Base-by-base conservation (phyloP, 805 yeast genomes). In the Sungouiella blattae region DNA sequence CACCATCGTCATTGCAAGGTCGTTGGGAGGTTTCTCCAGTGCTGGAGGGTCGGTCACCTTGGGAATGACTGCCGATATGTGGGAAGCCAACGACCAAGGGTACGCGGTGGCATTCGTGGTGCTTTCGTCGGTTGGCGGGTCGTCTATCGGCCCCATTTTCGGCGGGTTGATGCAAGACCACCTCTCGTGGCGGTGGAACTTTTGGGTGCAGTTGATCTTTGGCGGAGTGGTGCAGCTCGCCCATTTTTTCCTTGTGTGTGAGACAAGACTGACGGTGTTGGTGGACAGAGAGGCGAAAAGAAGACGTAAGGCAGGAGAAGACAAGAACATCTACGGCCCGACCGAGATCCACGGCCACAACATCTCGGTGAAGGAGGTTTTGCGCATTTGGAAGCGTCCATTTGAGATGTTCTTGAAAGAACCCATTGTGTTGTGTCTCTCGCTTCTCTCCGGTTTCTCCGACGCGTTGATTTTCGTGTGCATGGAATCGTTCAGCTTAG, bases 401-500 rank as follows among this genome's bases (percentile, higher is more conserved):
- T 64, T 64, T 41, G 58, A 52, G 25, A 63, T 64, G 68, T 64
- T 62, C 31, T 28, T 56, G 16, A 51, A 40, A 6, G 70, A 64
- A 37, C 70, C 70, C 11, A 64, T 64, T 36, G 69, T 64, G 21
- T 47, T 63, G 26, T 63, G 61, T 24, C 54, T 64, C 27, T 60
- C 66, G 6, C 50, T 64, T 26, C 58, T 64, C 30, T 60, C 67
- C 5, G 70, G 70, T 6, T 64, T 64, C 42, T 57, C 65, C 3
- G 70, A 64, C 42, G 69, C 69, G 6, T 55, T 64, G 46, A 64
- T 64, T 33, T 64, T 64, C 49, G 54, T 58, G 23, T 62, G 64
- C 44, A 57, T 62, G 62, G 65, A 63, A 35, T 60, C 67, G 3
- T 61, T 58, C 35, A 42, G 55, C 8, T 39, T 57, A 14, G 67